Evolutionary conservation across 306 rosid genomes (phyloP), one percentile per base, ranked within the genome.

Genomic region (Coriaria nepalensis): DNA sequence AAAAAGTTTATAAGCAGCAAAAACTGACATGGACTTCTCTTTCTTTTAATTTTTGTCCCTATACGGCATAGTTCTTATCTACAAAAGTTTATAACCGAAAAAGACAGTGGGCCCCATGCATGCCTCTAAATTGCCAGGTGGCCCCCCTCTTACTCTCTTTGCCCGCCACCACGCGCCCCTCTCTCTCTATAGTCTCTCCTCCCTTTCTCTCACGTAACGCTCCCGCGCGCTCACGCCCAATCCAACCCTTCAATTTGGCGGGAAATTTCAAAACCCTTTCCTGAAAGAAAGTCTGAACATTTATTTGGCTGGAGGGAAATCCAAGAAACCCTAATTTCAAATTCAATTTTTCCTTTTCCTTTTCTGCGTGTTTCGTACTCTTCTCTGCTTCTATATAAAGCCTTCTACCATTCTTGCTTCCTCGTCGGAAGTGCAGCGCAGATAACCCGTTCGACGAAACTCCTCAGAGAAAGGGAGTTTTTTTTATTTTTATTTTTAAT

Each of bases 371-470:
- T 20, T 1, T 20, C 3, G 29, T 20, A 20, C n/a, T 37, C 0
- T 11, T 35, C 8, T 38, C 10, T n/a, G 5, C 9, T 40, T 14
- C 42, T 71, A 61, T 58, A 62, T 62, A 67, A 35, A 36, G 1
- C 29, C 45, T 6, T 6, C 10, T 11, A 0, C 6, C n/a, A n/a
- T 35, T 41, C 12, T 29, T 10, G 8, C 8, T 0, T 4, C 4
- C 0, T 6, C 2, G 29, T 20, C 29, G 29, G 29, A 20, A 20
- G 29, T 20, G 7, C 6, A 8, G 43, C 34, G 84, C 73, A 13
- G 67, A 32, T 6, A 9, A 77, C 65, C 76, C 58, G 80, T 70
- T 86, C 65, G 86, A 64, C 51, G 48, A 66, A 72, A 77, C 52
- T 70, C 69, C 53, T 52, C 53, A n/a, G n/a, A 38, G 6, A 12